Conservation (phyloP, 2,329 filamentous ascomycete species). For the Huntiella decipiens region DNA sequence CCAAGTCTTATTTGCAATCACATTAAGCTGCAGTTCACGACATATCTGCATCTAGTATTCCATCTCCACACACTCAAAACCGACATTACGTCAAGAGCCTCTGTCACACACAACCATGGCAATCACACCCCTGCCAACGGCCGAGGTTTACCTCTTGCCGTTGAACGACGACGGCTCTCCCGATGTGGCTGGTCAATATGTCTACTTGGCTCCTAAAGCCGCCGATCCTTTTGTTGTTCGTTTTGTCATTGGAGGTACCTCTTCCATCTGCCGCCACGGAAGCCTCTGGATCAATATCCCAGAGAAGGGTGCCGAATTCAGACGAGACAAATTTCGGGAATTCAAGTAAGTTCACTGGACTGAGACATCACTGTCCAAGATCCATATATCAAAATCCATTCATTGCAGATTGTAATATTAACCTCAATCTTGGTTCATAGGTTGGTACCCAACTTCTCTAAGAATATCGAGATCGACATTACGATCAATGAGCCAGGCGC, state of each 20-base stretch:
- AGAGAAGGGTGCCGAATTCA: slow-evolving; percentile 53
- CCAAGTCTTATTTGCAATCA: too few relatives aligned
- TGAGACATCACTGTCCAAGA: too few relatives aligned
- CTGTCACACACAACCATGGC: slow-evolving; percentile 27
- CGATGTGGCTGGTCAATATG: slow-evolving; percentile 72
- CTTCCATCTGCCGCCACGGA: slow-evolving; percentile 84
- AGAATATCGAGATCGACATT: slow-evolving; percentile 74
- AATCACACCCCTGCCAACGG: slow-evolving; percentile 42
- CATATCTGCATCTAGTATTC: too few relatives aligned
- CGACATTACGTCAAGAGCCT: too few relatives aligned
- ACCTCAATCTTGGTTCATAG: slow-evolving; percentile 24
- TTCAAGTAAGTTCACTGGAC: slow-evolving; percentile 51
- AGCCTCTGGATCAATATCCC: slow-evolving; percentile 96
- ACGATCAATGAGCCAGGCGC: slow-evolving; percentile 68
- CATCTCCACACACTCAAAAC: too few relatives aligned
- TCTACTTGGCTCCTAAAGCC: slow-evolving; percentile 65
- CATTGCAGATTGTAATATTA: too few relatives aligned
- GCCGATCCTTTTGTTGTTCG: slow-evolving; percentile 60
- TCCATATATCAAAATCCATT: too few relatives aligned
- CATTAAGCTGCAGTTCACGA: too few relatives aligned
- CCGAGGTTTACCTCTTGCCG: slow-evolving; percentile 68
- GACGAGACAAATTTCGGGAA: slow-evolving; percentile 62
- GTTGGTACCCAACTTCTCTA: slow-evolving; percentile 80
- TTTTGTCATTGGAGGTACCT: slow-evolving; percentile 84
- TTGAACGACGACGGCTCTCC: slow-evolving; percentile 88